Evolutionary conservation across 208 protist genomes (phyloP), one percentile per base, ranked within the genome.

Genomic region (Trypanosoma grayi): DNA sequence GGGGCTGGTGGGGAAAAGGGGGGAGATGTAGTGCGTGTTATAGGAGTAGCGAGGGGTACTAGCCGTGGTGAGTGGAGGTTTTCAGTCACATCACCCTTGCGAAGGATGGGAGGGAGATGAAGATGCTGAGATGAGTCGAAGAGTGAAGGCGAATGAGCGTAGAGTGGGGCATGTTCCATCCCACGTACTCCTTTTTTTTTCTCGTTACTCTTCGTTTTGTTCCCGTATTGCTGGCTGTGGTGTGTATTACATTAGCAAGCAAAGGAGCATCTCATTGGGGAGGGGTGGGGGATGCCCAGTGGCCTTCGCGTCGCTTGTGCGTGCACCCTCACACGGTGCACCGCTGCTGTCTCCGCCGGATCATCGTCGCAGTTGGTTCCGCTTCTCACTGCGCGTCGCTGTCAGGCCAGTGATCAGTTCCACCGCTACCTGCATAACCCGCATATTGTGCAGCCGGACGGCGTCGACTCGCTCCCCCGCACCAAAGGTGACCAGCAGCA

Each of bases 361-460:
- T 36, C 5, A 11, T n/a, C 1, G 30, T 43, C 41, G 30, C 31
- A 13, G 18, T 30, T 14, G 2, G 28, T 4, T 9, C 44, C 61
- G 7, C 66, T 78, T 34, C 40, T n/a, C 53, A 69, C 14, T 4
- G 44, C 77, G 37, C 31, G 57, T 13, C 78, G 85, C 6, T 54
- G 60, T 25, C 83, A 91, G 63, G 73, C 87, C 5, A 83, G 75
- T 5, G 87, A 94, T 54, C 81, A 90, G 72, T 94, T 90, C 46
- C 87, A 94, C 53, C 79, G 84, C 31, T 94, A 83, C 64, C 72
- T 94, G 25, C 77, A 94, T 66, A 79, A 94, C 47, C 82, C 84
- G 0, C 81, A 92, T 50, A 81, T 94, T 58, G 87, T 87, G 16
- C 87, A 94, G 68, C 79, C 87, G 4, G 87, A 94, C 43, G 80